These are phyloP conservation scores for Aspergillus ostianus DNA, from an alignment of 495 filamentous ascomycete genomes.

Conservation along the genomic window DNA sequence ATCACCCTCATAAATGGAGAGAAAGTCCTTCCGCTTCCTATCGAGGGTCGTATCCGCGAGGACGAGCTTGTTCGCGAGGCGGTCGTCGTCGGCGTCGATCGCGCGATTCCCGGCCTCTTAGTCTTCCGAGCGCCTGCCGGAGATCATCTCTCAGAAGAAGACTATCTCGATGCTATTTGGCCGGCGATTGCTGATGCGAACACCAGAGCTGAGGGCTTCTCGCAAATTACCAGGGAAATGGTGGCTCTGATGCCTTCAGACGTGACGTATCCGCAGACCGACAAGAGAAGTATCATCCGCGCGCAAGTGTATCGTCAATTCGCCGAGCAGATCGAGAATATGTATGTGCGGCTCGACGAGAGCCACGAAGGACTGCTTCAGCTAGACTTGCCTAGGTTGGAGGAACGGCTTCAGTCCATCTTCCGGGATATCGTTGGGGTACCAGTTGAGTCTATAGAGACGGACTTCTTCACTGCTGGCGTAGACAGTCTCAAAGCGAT, in stretches of 20 bases:
- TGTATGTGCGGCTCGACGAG: neutral
- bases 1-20: neutral
- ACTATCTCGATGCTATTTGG: neutral
- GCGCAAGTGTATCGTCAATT: neutral
- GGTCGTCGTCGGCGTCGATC: neutral
- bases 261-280: neutral
- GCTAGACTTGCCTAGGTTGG: neutral
- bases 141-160: neutral
- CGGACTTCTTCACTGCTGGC: neutral
- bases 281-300: neutral
- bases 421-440: neutral
- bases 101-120: neutral
- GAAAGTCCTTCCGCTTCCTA: neutral
- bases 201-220: neutral
- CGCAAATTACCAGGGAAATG: neutral
- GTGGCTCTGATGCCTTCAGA: neutral
- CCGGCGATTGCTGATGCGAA: neutral
- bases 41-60: neutral
- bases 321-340: neutral
- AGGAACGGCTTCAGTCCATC: neutral
- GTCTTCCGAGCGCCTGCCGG: neutral
- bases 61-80: neutral
- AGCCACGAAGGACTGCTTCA: neutral
- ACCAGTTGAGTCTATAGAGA: neutral
- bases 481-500: neutral